Evolutionary conservation across 441 rosid species (phyloP), one percentile per base, ranked within the genome.

Genomic region (Viola pubescens): DNA sequence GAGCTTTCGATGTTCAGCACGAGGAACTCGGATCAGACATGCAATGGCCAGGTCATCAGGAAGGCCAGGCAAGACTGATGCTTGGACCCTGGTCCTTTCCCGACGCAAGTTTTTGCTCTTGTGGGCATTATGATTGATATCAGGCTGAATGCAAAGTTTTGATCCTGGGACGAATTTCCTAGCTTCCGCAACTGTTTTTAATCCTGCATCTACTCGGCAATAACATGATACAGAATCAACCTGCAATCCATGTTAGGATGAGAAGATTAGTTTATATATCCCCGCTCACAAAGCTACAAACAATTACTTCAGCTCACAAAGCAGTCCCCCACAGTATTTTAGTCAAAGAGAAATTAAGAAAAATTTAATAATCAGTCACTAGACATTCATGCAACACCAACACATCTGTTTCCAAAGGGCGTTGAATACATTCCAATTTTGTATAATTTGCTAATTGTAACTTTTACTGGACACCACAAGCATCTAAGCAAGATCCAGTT

Each of bases 201-300:
- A 77, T 50, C 97, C 87, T 37, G 92, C 66, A 80, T 90, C 97
- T 58, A 90, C 97, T 77, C 75, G 85, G 77, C 97, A 90, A 59
- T 90, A 90, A 72, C 97, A 90, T 58, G 94, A 87, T 46, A 84
- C 88, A 52, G 97, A 90, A 70, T 90, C 97, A 66, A 90, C 97
- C 97, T 90, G 82, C 79, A 80, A 48, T 63, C 64, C 47, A 55
- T 52, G 54, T 76, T 52, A 69, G 60, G 49, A 45, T 16, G 60
- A 16, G 43, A 54, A 38, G 55, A 44, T 59, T 47, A 56, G 16
- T 44, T 26, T 7, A n/a, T 13, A 41, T 13, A 54, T 37, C 4
- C 60, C 38, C 42, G 44, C 13, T 56, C 34, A 14, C 46, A 60
- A 52, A 50, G 37, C 13, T 39, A 53, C 7, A 56, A 7, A 6